Conservation (phyloP, 83 land plant species). For the Picea mariana region DNA sequence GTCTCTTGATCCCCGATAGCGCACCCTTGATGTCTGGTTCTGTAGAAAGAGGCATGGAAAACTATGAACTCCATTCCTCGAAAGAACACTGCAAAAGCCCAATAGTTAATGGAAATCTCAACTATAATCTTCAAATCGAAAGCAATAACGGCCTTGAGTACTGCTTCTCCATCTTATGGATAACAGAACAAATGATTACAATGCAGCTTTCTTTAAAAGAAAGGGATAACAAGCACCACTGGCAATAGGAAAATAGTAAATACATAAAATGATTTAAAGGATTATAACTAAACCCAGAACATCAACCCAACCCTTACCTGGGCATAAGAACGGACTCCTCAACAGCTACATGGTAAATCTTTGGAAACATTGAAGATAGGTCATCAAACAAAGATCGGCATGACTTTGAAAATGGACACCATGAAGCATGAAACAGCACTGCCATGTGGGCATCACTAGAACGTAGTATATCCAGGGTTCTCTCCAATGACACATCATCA, state of each 20-base stretch:
- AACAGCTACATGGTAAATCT: constrained; percentile 66
- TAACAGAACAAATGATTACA: too few relatives aligned
- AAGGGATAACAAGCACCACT: too few relatives aligned
- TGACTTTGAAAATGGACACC: constrained; percentile 79
- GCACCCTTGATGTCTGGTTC: constrained; percentile 71
- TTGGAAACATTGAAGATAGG: constrained; percentile 55
- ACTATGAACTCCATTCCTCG: constrained; percentile 89
- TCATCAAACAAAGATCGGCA: constrained; percentile 45
- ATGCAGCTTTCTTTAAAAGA: too few relatives aligned
- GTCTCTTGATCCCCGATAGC: constrained; percentile 72
- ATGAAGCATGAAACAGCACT: constrained; percentile 76
- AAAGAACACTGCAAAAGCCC: constrained; percentile 60
- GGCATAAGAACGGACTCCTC: constrained; percentile 72
- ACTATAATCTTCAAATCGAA: too few relatives aligned
- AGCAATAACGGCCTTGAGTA: too few relatives aligned
- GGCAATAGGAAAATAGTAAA: too few relatives aligned
- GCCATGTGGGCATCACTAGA: constrained; percentile 37
- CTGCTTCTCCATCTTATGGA: too few relatives aligned
- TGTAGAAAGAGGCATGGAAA: constrained; percentile 76
- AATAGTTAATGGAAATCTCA: too few relatives aligned
- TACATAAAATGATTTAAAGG: too few relatives aligned
- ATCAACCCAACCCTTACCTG: constrained; percentile 33
- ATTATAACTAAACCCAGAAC: too few relatives aligned
- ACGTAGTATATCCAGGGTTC: constrained; percentile 49
- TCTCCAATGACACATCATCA: constrained; percentile 55